phyloP scores from a whole-genome alignment of 192 early-diverging fungal genomes.

The Backusella morwellensis region DNA sequence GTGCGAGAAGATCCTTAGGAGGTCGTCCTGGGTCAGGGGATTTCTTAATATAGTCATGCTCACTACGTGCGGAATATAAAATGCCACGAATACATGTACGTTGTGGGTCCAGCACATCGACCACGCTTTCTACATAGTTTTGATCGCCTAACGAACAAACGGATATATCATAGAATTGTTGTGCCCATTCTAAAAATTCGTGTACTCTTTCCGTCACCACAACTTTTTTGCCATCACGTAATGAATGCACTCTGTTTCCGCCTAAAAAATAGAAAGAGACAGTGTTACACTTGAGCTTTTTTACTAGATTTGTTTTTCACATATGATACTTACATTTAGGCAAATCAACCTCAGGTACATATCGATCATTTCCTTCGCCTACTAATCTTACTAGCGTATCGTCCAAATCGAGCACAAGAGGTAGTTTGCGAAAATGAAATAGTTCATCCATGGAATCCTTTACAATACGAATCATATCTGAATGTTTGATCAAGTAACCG shows the following conservation, averaged over 20 bases:
- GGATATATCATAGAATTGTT: constrained; percentile 63
- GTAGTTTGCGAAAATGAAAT: constrained; percentile 49
- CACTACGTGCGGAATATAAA: constrained; percentile 64
- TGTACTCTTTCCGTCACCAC: constrained; percentile 65
- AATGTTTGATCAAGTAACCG: constrained; percentile 59
- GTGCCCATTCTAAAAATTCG: constrained; percentile 75
- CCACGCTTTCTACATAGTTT: constrained; percentile 71
- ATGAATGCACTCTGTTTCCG: constrained; percentile 52
- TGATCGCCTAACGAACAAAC: constrained; percentile 78
- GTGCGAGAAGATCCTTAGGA: constrained; percentile 66
- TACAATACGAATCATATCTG: constrained; percentile 55
- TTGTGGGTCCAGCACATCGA: constrained; percentile 59
- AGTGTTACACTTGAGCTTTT: background rate
- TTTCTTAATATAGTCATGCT: constrained; percentile 59
- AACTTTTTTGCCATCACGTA: constrained; percentile 61
- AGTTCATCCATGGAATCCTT: constrained; percentile 48
- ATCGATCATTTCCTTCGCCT: constrained; percentile 55
- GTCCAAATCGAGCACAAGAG: constrained; percentile 76
- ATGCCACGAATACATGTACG: constrained; percentile 56
- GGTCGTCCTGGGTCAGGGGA: constrained; percentile 48
- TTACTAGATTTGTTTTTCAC: background rate
- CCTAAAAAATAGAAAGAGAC: constrained; percentile 35
- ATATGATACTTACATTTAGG: constrained; percentile 19
- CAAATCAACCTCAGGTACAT: constrained; percentile 53
- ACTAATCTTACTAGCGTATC: constrained; percentile 74